These are phyloP conservation scores for Cercospora sojina DNA, from an alignment of 2,329 filamentous ascomycete genomes.

Conservation along the genomic window DNA sequence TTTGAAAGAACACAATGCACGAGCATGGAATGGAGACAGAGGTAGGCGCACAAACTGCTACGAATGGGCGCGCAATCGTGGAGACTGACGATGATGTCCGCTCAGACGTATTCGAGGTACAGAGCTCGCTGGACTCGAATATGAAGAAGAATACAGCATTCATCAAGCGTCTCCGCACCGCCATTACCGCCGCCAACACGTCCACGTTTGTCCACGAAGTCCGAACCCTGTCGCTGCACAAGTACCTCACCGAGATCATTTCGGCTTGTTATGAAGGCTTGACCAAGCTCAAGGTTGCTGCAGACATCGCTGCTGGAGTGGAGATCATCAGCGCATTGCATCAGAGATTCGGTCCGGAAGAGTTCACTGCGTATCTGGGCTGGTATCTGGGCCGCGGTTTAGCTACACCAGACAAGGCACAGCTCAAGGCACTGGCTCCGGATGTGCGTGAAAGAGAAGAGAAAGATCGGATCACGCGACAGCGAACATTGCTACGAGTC, in stretches of 20 bases:
- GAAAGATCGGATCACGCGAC: constrained; percentile 83
- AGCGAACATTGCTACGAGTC: constrained; percentile 81
- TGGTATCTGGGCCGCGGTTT: constrained; percentile 91
- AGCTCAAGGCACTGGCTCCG: constrained; percentile 72
- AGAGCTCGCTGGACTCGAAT: constrained; percentile 82
- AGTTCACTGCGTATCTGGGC: constrained; percentile 88
- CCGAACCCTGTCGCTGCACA: constrained; percentile 84
- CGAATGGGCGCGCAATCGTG: not conserved
- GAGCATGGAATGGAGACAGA: constrained; percentile 84
- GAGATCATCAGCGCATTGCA: constrained; percentile 95
- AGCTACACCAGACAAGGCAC: constrained; percentile 82
- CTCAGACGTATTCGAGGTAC: constrained; percentile 74
- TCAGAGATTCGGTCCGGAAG: constrained; percentile 84
- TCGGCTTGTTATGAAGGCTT: constrained; percentile 93
- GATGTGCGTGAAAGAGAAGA: constrained; percentile 93
- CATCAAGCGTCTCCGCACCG: constrained; percentile 91
- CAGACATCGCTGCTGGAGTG: constrained; percentile 87
- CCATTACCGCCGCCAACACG: constrained; percentile 75
- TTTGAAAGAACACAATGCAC: constrained; percentile 81
- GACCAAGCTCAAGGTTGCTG: constrained; percentile 84
- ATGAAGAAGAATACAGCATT: constrained; percentile 98
- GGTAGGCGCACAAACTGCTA: constrained; percentile 54
- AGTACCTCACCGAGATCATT: constrained; percentile 95
- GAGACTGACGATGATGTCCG: not conserved
- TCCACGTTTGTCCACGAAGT: constrained; percentile 87